These are phyloP conservation scores for Sporothrix variecibatus DNA, from an alignment of 2,329 filamentous ascomycete species.

Conservation along the genomic window DNA sequence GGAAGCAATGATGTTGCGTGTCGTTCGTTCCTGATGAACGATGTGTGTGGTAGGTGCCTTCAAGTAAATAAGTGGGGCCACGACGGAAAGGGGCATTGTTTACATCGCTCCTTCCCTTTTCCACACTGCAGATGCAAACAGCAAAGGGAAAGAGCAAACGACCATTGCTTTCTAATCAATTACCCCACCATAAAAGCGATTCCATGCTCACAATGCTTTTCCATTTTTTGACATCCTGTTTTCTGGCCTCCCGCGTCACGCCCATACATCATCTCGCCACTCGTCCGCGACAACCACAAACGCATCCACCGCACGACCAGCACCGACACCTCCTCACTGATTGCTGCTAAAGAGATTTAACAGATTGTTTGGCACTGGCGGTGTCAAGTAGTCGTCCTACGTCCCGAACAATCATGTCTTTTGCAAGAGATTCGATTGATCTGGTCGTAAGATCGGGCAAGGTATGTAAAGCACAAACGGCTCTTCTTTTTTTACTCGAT, in stretches of 20 bases:
- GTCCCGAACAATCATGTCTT: too few relatives aligned
- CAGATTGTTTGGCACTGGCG: too few relatives aligned
- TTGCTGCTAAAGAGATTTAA: too few relatives aligned
- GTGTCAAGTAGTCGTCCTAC: too few relatives aligned
- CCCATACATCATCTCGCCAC: background rate
- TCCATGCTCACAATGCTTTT: background rate
- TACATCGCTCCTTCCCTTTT: conserved; percentile 7
- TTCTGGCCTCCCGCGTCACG: background rate
- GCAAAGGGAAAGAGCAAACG: background rate
- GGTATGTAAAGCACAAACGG: too few relatives aligned
- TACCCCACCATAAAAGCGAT: background rate
- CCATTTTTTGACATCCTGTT: background rate
- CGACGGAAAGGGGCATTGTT: background rate
- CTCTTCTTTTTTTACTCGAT: too few relatives aligned
- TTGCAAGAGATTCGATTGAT: too few relatives aligned
- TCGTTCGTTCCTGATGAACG: background rate
- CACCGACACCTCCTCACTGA: background rate
- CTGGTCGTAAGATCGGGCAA: too few relatives aligned
- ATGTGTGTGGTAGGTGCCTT: too few relatives aligned
- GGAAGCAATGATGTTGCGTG: background rate
- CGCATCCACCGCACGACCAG: background rate
- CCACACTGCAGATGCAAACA: background rate
- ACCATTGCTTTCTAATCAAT: background rate
- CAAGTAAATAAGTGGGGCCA: background rate
- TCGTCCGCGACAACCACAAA: background rate